Percentiles rank a stretch among this genome's conserved stretches.
Conservation (phyloP, 352 stramenopile genomes). For the Hyaloperonospora arabidopsidis region DNA sequence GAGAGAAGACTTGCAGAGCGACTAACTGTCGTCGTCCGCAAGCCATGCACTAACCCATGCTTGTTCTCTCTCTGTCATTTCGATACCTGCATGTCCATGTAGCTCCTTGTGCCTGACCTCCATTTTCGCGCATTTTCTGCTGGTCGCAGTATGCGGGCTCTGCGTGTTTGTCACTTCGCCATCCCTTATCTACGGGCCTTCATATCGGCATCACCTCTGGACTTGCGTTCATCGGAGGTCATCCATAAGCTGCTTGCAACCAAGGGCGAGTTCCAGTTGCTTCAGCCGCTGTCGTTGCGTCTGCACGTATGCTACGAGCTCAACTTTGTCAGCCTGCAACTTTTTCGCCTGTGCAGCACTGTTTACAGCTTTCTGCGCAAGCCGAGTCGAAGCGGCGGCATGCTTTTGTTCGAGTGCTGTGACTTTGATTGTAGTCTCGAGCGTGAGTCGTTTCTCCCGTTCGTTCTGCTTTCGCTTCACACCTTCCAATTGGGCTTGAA, state of each 20-base stretch:
- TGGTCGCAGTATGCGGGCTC: conserved; percentile 17
- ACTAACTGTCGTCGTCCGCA: conserved; percentile 23
- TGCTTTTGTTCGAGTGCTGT: conserved; percentile 44
- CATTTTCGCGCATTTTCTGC: conserved; percentile 15
- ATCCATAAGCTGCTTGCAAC: conserved; percentile 35
- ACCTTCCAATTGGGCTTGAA: conserved; percentile 39
- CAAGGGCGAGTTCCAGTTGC: conserved; percentile 47
- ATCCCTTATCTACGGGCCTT: conserved; percentile 11
- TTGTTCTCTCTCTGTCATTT: conserved; percentile 22
- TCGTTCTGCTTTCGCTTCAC: conserved; percentile 28
- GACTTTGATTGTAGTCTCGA: conserved; percentile 42
- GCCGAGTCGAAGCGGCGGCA: conserved; percentile 30
- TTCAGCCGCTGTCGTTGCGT: conserved; percentile 38
- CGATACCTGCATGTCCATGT: conserved; percentile 21
- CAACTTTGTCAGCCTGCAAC: conserved; percentile 42
- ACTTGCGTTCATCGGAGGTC: conserved; percentile 28
- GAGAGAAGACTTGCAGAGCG: conserved; percentile 20
- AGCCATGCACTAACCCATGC: conserved; percentile 13
- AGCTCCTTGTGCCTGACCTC: conserved; percentile 10
- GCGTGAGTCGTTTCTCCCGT: conserved; percentile 41
- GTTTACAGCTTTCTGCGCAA: conserved; percentile 30
- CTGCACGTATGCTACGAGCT: conserved; percentile 31
- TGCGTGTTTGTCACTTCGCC: conserved; percentile 20
- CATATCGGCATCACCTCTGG: conserved; percentile 12
- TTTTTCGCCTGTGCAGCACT: conserved; percentile 29